Conservation (phyloP, 164 flowering plant genomes). For the Stephania yunnanensis region DNA sequence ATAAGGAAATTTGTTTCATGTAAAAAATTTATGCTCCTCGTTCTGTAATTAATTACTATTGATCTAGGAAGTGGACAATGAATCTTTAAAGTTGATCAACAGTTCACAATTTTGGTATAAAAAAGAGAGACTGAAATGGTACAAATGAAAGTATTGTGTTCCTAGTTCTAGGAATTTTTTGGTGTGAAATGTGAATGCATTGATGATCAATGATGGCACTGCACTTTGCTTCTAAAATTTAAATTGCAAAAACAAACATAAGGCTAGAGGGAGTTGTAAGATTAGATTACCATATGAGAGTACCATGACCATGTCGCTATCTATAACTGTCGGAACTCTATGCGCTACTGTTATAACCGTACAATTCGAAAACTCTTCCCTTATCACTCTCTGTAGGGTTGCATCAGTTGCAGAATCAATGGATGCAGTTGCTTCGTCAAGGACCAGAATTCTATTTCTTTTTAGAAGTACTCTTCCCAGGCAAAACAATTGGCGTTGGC, state of each 20-base stretch:
- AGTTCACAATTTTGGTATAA: too few species aligned
- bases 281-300: conserved; percentile 61
- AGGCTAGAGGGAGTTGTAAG: not conserved
- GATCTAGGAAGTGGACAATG: too few species aligned
- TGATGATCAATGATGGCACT: too few species aligned
- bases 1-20: too few species aligned
- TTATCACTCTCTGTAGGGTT: conserved; percentile 55
- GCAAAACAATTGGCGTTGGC: conserved; percentile 81
- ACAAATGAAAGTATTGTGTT: too few species aligned
- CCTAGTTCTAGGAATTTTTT: too few species aligned
- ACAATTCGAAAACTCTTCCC: conserved; percentile 60
- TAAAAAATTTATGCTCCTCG: too few species aligned
- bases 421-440: conserved; percentile 93
- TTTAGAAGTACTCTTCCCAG: conserved; percentile 73
- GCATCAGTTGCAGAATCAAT: conserved; percentile 83
- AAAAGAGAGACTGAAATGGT: not conserved
- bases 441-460: conserved; percentile 63
- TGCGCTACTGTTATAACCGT: conserved; percentile 83
- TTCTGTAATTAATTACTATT: too few species aligned
- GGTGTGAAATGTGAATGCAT: too few species aligned
- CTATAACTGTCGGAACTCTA: conserved; percentile 81
- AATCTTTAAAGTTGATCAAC: not conserved
- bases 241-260: too few species aligned
- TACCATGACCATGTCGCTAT: conserved; percentile 87
- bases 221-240: too few species aligned